These are phyloP conservation scores for Fraxinus latifolia DNA, from an alignment of 305 asterid species.

Conservation along the genomic window DNA sequence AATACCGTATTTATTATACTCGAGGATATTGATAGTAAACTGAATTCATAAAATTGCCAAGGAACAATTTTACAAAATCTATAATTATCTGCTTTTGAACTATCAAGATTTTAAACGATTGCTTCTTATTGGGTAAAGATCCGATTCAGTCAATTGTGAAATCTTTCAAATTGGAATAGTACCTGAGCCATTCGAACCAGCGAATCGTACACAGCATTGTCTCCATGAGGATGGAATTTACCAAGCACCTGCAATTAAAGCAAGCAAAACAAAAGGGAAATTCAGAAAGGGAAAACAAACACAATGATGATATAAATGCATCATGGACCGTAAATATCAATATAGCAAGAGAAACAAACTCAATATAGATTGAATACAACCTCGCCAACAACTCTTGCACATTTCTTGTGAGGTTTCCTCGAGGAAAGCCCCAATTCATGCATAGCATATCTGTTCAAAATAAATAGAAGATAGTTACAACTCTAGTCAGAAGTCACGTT, in stretches of 20 bases:
- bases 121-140: slow-evolving; percentile 16
- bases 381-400: slow-evolving; percentile 99
- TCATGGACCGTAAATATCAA: slow-evolving; percentile 1
- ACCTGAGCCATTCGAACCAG: slow-evolving; percentile 99
- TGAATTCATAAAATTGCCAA: slow-evolving; percentile 1
- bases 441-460: slow-evolving; percentile 74
- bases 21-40: background rate
- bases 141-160: slow-evolving; percentile 13
- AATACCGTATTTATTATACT: background rate
- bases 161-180: slow-evolving; percentile 8
- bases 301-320: slow-evolving; percentile 5
- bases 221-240: slow-evolving; percentile 97
- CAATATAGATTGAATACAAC: slow-evolving; percentile 40
- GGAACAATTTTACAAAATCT: background rate
- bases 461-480: background rate
- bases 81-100: slow-evolving; percentile 12
- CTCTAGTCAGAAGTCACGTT: slow-evolving; percentile 22
- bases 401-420: slow-evolving; percentile 83
- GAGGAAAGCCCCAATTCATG: slow-evolving; percentile 96
- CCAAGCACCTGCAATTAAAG: slow-evolving; percentile 74
- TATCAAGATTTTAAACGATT: background rate
- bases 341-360: background rate
- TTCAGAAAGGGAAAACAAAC: slow-evolving; percentile 6
- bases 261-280: slow-evolving; percentile 23
- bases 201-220: slow-evolving; percentile 90